phyloP scores from a whole-genome alignment of 2,329 filamentous ascomycete genomes.

The Botrytis paeoniae region DNA sequence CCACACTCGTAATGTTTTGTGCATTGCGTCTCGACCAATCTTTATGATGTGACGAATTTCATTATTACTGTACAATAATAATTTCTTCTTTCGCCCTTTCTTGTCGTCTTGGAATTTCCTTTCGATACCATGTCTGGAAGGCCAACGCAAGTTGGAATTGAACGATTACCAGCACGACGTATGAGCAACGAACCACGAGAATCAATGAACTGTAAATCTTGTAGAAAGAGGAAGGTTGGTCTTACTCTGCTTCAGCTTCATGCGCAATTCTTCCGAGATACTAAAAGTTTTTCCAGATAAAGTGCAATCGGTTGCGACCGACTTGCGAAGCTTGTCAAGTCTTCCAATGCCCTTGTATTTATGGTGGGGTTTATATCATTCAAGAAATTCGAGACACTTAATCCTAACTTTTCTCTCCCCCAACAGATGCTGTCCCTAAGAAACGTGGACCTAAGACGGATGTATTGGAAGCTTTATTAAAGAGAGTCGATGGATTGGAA shows the following conservation, averaged over 20 bases:
- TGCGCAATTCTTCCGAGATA: constrained; percentile 25
- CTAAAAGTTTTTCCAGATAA: constrained; percentile 60
- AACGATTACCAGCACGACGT: constrained; percentile 37
- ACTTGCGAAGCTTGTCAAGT: constrained; percentile 87
- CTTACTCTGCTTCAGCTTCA: neutral
- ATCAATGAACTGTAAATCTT: constrained; percentile 95
- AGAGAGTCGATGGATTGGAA: constrained; percentile 81
- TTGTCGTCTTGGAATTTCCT: constrained; percentile 4
- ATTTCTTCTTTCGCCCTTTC: constrained; percentile 15
- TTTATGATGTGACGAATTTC: constrained; percentile 35
- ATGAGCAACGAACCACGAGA: constrained; percentile 63
- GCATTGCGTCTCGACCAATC: constrained; percentile 24
- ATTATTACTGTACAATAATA: constrained; percentile 23
- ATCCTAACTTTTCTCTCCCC: constrained; percentile 19
- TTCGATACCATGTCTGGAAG: constrained; percentile 34
- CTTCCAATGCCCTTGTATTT: constrained; percentile 84
- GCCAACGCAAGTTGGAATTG: constrained; percentile 38
- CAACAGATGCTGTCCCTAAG: constrained; percentile 78
- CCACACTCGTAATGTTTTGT: constrained; percentile 25
- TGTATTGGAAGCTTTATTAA: constrained; percentile 78
- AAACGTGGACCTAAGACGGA: constrained; percentile 89
- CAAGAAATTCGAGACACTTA: neutral
- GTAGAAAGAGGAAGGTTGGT: constrained; percentile 81
- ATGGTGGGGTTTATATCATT: constrained; percentile 60
- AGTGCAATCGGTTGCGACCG: constrained; percentile 81